Evolutionary conservation across 2,329 filamentous ascomycete genomes (phyloP), one percentile per base, ranked within the genome.

Genomic region (Helotiales sp.): DNA sequence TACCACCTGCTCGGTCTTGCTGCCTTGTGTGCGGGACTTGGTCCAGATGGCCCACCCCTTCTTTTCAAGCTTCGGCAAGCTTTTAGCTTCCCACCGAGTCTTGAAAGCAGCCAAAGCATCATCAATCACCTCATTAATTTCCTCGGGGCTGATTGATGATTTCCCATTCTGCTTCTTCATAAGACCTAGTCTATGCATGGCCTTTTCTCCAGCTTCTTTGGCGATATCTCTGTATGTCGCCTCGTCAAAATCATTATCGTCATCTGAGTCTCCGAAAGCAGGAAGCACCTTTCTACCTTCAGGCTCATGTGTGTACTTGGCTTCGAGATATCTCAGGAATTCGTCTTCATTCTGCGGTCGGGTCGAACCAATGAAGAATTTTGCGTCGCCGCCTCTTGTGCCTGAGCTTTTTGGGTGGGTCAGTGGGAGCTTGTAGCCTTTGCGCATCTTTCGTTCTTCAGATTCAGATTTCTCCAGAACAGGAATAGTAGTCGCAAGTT

Each of bases 21-120:
- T 66, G 61, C 71, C 31, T 40, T 72, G 69, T 9, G 74, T 76
- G 51, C 78, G 82, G 29, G 83, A 83, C 36, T 77, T 72, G 24
- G 71, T 69, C 91, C 90, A 96, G 2, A 88, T 63, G 3, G 69
- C 72, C 67, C 83, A 80, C 0, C 88, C 88, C 57, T 79, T 85
- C 5, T 70, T 70, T 55, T 84, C 74, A 13, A 83, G 74, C 52
- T 76, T 81, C 0, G 84, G 81, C 6, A 83, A 75, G 62, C 85
- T 85, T 1, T 73, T 75, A n/a, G 76, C 70, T n/a, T 73, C 72
- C 89, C 89, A 93, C 4, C 72, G 70, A 3, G 73, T 67, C 49
- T 78, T 76, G 57, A 84, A 78, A 1, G 76, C 71, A 6, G 74
- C 67, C 10, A 90, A 79, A 25, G 76, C 79, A 17, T 81, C 71